Evolutionary conservation across 1,284 basidiomycete species (phyloP).

Genomic region (Trichosporon sp.): DNA sequence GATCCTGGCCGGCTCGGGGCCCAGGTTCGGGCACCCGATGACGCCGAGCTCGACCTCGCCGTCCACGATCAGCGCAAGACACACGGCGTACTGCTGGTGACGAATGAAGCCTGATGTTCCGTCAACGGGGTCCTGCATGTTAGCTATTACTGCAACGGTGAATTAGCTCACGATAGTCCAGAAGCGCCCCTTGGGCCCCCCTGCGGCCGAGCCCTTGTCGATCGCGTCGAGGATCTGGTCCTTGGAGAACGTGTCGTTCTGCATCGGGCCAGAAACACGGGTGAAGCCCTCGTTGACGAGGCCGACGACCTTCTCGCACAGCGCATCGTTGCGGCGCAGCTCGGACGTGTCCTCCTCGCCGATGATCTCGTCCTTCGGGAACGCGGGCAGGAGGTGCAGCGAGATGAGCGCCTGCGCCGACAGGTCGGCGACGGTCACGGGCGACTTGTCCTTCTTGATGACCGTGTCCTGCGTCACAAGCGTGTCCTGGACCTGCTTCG

Average conservation of each 20-base stretch:
- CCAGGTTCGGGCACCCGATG: slow-evolving; percentile 93
- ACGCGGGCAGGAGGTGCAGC: slow-evolving; percentile 66
- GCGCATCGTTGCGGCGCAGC: slow-evolving; percentile 57
- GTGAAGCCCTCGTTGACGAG: slow-evolving; percentile 78
- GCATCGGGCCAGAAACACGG: slow-evolving; percentile 53
- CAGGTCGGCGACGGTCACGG: slow-evolving; percentile 92
- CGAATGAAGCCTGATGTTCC: slow-evolving; percentile 69
- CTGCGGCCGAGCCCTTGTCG: slow-evolving; percentile 76
- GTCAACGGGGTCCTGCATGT: slow-evolving; percentile 41
- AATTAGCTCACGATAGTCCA: slow-evolving; percentile 60
- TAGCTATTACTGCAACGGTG: not conserved
- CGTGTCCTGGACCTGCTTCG: slow-evolving; percentile 80
- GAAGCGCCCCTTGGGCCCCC: slow-evolving; percentile 62
- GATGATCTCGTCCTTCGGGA: slow-evolving; percentile 82
- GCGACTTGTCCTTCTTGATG: slow-evolving; percentile 89
- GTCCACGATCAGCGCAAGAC: slow-evolving; percentile 83
- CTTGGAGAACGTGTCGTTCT: slow-evolving; percentile 3
- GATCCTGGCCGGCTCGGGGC: slow-evolving; percentile 58
- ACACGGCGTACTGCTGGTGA: slow-evolving; percentile 95
- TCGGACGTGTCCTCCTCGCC: slow-evolving; percentile 93
- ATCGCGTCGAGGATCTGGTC: slow-evolving; percentile 67
- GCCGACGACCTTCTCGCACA: slow-evolving; percentile 68
- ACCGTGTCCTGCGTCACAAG: slow-evolving; percentile 82
- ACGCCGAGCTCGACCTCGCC: slow-evolving; percentile 80
- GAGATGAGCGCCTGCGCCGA: slow-evolving; percentile 86